phyloP scores from a whole-genome alignment of 768 basidiomycete species.

The Strobilomyces echinocephalus region DNA sequence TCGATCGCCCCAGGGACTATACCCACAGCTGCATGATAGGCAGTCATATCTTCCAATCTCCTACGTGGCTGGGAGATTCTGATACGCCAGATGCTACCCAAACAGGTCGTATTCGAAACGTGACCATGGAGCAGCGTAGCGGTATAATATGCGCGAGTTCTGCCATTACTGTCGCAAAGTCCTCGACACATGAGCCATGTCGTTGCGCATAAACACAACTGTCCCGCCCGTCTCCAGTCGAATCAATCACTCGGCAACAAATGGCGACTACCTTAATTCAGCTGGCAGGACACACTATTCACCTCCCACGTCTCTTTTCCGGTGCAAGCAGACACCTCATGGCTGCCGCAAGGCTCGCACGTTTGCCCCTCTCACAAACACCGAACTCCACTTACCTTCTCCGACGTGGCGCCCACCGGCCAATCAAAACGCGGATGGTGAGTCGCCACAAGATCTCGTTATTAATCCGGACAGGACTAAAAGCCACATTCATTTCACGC shows the following conservation, averaged over 20 bases:
- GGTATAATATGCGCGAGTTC: conserved; percentile 20
- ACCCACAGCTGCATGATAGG: conserved; percentile 15
- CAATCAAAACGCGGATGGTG: conserved; percentile 29
- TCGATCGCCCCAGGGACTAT: conserved; percentile 18
- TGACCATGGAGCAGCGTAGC: conserved; percentile 14
- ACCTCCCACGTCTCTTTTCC: conserved; percentile 21
- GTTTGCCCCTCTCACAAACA: conserved; percentile 30
- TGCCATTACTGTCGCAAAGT: neutral
- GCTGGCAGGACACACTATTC: conserved; percentile 12
- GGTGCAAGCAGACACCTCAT: conserved; percentile 24
- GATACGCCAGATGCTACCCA: conserved; percentile 8
- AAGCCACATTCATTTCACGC: conserved; percentile 16
- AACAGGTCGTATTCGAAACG: conserved; percentile 23
- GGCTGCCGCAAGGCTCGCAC: conserved; percentile 31
- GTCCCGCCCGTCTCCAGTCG: conserved; percentile 20
- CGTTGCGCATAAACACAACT: conserved; percentile 29
- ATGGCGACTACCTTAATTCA: conserved; percentile 13
- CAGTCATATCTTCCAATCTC: conserved; percentile 4
- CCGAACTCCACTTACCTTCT: conserved; percentile 29
- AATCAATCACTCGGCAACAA: conserved; percentile 16
- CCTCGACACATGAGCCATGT: conserved; percentile 21
- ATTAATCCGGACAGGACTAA: conserved; percentile 15
- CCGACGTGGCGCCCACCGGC: conserved; percentile 14
- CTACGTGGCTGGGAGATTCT: conserved; percentile 9
- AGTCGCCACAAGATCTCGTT: conserved; percentile 19